Evolutionary conservation across 768 basidiomycete genomes (phyloP), one percentile per base, ranked within the genome.

Genomic region (Phlebiopsis flavidoalba): DNA sequence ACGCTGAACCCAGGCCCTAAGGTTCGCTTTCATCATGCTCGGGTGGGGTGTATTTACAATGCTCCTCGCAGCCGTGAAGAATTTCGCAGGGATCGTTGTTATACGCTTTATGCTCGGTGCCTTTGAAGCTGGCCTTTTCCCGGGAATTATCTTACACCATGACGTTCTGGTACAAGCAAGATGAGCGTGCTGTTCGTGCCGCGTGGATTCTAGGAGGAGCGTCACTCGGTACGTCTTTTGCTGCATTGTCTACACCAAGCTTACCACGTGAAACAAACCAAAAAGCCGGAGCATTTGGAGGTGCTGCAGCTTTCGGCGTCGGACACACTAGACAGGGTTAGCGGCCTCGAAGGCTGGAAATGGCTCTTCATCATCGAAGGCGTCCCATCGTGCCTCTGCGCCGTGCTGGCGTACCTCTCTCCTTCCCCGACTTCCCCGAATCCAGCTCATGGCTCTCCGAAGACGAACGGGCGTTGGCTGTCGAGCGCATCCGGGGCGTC

Each of bases 361-460:
- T 74, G 69, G 68, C 66, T 74, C 8, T 78, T 77, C 71, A 73
- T 77, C 65, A 71, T 80, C 57, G 82, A 83, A 65, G 82, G 81
- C 19, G 70, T 78, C 5, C 68, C 80, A 8, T 80, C 81, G 3
- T 74, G 77, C 65, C 63, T 76, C 31, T 70, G 66, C 48, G 71
- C 73, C 22, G 12, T 76, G 24, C 60, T 73, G 8, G 68, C 71
- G 8, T 72, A 64, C 57, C 68, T 71, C 57, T 71, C 57, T 54
- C 72, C 57, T 76, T 81, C 24, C 76, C 79, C 50, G 83, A 84
- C 68, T 83, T 78, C 71, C 82, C 82, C 1, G 80, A 80, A 53
- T 77, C 79, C 2, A 67, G 69, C 14, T 65, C 62, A 24, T 81
- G 81, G 77, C 73, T 84, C 19, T 76, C 75, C 0, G 70, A 71